Conservation (phyloP, 352 stramenopile genomes). For the Phytophthora megakarya region DNA sequence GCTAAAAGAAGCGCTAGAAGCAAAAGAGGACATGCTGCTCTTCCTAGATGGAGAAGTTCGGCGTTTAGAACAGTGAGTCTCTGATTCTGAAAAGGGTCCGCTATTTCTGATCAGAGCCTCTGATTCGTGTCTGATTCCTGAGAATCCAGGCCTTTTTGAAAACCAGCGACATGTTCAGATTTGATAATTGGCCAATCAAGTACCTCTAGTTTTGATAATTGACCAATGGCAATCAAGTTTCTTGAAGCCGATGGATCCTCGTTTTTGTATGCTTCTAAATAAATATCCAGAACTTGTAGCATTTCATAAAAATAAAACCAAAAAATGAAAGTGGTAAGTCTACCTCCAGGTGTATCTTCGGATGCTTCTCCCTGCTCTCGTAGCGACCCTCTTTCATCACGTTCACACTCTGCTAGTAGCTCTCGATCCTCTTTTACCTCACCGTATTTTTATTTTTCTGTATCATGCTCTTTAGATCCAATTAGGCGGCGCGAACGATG, state of each 20-base stretch:
- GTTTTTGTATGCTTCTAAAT: no score
- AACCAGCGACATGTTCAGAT: no score
- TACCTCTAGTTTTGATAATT: no score
- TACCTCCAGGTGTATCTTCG: not conserved
- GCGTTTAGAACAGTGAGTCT: slow-evolving; percentile 41
- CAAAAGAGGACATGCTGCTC: slow-evolving; percentile 62
- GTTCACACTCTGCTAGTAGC: not conserved
- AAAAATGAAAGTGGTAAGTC: slow-evolving; percentile 49
- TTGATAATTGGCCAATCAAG: no score
- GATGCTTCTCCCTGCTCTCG: not conserved
- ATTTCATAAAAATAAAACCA: slow-evolving; percentile 5
- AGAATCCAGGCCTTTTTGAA: no score
- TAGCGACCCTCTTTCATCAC: not conserved
- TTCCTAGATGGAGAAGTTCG: slow-evolving; percentile 62
- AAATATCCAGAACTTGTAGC: no score
- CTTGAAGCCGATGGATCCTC: no score
- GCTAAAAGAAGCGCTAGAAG: slow-evolving; percentile 58
- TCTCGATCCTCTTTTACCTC: slow-evolving; percentile 15
- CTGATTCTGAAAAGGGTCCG: no score
- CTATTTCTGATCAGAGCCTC: no score
- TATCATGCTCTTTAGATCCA: slow-evolving; percentile 58
- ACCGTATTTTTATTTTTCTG: slow-evolving; percentile 20
- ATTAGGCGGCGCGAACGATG: slow-evolving; percentile 68
- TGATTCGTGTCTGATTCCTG: no score
- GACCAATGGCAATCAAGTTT: no score